These are phyloP conservation scores for Yamadazyma friedrichii DNA, from an alignment of 1,139 yeast genomes.

Conservation along the genomic window DNA sequence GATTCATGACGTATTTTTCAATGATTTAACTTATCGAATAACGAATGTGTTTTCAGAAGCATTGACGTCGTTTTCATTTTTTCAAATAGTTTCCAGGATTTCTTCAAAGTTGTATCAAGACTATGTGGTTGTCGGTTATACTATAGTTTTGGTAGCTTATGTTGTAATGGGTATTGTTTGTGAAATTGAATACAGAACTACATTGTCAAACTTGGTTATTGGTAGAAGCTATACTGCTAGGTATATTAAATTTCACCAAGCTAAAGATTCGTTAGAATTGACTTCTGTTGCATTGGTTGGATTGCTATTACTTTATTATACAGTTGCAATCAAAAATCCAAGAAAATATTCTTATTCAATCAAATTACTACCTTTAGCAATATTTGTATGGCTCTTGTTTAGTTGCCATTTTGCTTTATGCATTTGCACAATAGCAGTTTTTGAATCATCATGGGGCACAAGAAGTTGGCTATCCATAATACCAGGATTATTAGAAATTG, in stretches of 20 bases:
- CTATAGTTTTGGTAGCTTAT: constrained; percentile 18
- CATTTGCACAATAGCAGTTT: constrained; percentile 26
- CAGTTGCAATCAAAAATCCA: constrained; percentile 29
- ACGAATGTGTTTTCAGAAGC: constrained; percentile 31
- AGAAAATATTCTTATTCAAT: constrained; percentile 33
- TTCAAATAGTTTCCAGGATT: constrained; percentile 30
- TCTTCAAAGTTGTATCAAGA: constrained; percentile 22
- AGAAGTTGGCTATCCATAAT: constrained; percentile 41
- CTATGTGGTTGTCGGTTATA: constrained; percentile 18
- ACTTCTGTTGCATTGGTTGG: constrained; percentile 28
- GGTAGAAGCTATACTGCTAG: not conserved
- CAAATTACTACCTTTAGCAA: constrained; percentile 40
- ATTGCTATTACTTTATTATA: constrained; percentile 26
- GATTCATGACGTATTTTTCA: constrained; percentile 29
- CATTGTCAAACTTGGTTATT: not conserved
- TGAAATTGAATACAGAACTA: constrained; percentile 9
- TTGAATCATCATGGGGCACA: constrained; percentile 30
- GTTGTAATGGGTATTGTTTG: constrained; percentile 13
- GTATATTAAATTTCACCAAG: constrained; percentile 21
- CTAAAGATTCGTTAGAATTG: constrained; percentile 22
- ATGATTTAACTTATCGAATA: constrained; percentile 27
- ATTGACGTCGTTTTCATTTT: constrained; percentile 39
- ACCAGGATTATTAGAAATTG: constrained; percentile 37
- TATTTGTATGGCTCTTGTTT: constrained; percentile 37
- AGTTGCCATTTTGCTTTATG: constrained; percentile 27